Percentiles rank a stretch among this genome's conserved stretches.
phyloP scores from a whole-genome alignment of 164 flowering plant species.

The Pachysandra terminalis region DNA sequence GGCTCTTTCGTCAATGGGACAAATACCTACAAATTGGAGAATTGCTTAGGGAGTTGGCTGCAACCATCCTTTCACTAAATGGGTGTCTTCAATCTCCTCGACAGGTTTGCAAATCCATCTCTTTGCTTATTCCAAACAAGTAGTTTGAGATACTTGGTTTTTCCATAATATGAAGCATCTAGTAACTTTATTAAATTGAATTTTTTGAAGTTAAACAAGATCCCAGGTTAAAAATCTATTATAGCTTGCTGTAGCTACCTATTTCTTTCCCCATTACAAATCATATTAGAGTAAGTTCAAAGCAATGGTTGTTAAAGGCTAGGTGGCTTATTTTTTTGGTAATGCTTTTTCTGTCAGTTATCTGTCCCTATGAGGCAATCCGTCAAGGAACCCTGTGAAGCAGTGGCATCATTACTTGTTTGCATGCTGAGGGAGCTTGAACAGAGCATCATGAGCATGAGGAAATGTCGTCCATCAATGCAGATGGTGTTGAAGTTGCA shows the following conservation, averaged over 20 bases:
- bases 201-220: too few species aligned
- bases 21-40: slow-evolving; percentile 61
- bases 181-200: too few species aligned
- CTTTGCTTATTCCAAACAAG: not conserved
- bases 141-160: not conserved
- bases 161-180: not conserved
- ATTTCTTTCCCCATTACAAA: not conserved
- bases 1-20: slow-evolving; percentile 63
- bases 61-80: slow-evolving; percentile 34
- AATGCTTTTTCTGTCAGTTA: slow-evolving; percentile 22
- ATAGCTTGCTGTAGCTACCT: not conserved
- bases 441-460: slow-evolving; percentile 46
- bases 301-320: too few species aligned
- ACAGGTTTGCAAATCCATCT: slow-evolving; percentile 38
- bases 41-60: slow-evolving; percentile 58
- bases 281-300: not conserved
- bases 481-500: slow-evolving; percentile 33
- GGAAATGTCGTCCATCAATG: slow-evolving; percentile 19
- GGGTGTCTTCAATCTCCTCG: slow-evolving; percentile 42
- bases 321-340: not conserved
- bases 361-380: slow-evolving; percentile 18
- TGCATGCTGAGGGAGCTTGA: slow-evolving; percentile 52
- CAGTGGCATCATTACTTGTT: slow-evolving; percentile 26
- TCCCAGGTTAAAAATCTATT: too few species aligned
- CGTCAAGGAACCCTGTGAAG: slow-evolving; percentile 49